Percentiles rank a stretch among this genome's conserved stretches.
Evolutionary conservation across 768 basidiomycete genomes (phyloP).

Genomic region (Mycena albidolilacea): DNA sequence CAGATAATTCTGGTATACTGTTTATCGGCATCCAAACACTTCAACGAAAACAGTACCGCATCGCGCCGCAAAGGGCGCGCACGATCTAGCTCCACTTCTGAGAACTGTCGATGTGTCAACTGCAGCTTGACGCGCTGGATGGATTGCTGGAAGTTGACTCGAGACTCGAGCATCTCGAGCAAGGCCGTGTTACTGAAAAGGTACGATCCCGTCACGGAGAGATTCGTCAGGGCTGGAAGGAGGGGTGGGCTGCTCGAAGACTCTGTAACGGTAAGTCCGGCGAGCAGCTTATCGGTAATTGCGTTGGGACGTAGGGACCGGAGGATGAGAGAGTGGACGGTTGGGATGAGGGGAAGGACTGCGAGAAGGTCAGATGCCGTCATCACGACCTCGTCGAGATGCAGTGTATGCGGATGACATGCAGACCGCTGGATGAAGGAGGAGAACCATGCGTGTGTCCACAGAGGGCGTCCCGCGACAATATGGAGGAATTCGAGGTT

Average conservation of each 20-base stretch:
- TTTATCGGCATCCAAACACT: background rate
- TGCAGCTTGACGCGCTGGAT: conserved; percentile 8
- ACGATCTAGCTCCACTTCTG: background rate
- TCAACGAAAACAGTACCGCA: background rate
- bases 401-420: conserved; percentile 3
- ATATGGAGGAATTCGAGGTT: conserved; percentile 10
- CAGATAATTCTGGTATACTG: conserved; percentile 2
- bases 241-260: background rate
- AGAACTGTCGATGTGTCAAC: conserved; percentile 5
- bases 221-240: background rate
- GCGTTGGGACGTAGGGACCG: conserved; percentile 10
- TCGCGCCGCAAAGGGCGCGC: background rate
- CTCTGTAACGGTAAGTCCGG: background rate
- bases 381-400: background rate
- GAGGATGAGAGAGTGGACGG: conserved; percentile 7
- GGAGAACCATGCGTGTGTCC: conserved; percentile 2
- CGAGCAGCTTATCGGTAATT: conserved; percentile 11
- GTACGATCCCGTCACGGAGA: conserved; percentile 6
- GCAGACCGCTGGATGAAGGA: conserved; percentile 17
- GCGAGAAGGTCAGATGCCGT: conserved; percentile 3
- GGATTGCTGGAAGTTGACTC: background rate
- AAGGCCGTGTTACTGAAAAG: conserved; percentile 12
- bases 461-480: background rate
- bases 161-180: conserved; percentile 19
- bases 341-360: conserved; percentile 14